A percentile compares a stretch with the other conserved stretches of the same genome.
Conservation (phyloP, 164 flowering plant genomes). For the Cinnamomum micranthum region DNA sequence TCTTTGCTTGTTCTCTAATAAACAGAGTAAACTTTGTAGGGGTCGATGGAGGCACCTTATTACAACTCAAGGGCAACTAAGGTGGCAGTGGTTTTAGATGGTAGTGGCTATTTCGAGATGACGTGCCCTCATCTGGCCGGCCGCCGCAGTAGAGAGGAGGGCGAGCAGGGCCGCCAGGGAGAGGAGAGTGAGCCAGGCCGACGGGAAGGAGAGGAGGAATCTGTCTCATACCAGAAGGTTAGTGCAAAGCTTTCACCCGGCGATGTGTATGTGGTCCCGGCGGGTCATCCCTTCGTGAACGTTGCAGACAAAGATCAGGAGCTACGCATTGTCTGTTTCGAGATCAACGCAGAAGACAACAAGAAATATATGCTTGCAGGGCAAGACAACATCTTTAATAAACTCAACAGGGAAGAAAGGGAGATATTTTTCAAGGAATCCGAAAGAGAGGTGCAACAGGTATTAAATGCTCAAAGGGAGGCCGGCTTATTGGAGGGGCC, state of each 20-base stretch:
- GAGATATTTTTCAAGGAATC: conserved; percentile 39
- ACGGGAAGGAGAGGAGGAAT: conserved; percentile 3
- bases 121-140: conserved; percentile 40
- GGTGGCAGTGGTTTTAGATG: conserved; percentile 29
- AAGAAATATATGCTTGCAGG: conserved; percentile 49
- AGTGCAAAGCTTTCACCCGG: conserved; percentile 22
- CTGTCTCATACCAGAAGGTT: conserved; percentile 20
- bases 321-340: conserved; percentile 51
- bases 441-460: conserved; percentile 27
- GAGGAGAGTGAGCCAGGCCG: too few relatives aligned
- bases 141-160: conserved; percentile 3
- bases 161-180: background rate
- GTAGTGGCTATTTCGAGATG: conserved; percentile 43
- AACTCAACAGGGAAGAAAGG: conserved; percentile 44
- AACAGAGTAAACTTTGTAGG: conserved; percentile 12
- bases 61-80: conserved; percentile 37
- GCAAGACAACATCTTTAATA: conserved; percentile 30
- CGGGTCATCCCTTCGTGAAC: conserved; percentile 54
- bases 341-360: conserved; percentile 41
- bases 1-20: background rate
- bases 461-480: conserved; percentile 14
- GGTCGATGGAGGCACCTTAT: conserved; percentile 36
- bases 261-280: conserved; percentile 34
- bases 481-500: conserved; percentile 21
- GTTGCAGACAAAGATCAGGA: conserved; percentile 44